Base-by-base conservation (phyloP, 768 basidiomycete species). In the Tricholoma matsutake region DNA sequence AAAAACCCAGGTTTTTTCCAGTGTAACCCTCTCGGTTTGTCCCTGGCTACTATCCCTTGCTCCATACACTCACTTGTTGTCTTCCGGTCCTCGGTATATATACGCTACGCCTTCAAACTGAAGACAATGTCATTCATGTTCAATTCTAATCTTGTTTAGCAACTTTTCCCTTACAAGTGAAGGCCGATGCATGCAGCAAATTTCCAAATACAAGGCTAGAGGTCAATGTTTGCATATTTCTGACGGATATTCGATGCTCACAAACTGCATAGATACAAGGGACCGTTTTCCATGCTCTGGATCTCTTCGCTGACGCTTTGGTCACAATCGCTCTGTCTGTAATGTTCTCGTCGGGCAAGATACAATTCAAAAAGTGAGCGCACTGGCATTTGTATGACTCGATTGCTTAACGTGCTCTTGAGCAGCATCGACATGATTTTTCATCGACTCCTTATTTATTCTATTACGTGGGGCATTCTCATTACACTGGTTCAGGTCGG, bases 381-480 rank as follows among this genome's bases (percentile, higher is more conserved):
- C 31, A 14, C 9, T 8, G 11, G 18, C 2, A 35, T 10, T 18
- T 11, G 37, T 10, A 20, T 55, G 20, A 1, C 3, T 4, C 25
- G 9, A 47, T 14, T 7, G 13, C n/a, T 29, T 20, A 51, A n/a
- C 6, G 2, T 11, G 13, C 29, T 14, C 18, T 51, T 35, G 22
- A 11, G 32, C 28, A 60, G 59, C 2, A 60, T 53, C 16, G 34
- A 52, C 32, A 29, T 16, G 41, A 13, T 60, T 11, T 31, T 63
- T 25, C 37, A 60, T 11, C 47, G 45, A 20, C n/a, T 63, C n/a
- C 25, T 63, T 14, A 45, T 51, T n/a, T 63, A 54, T 39, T 45
- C 37, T 14, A 32, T 60, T 16, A 59, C 57, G 7, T 58, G 62
- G 18, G 62, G 62, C 1, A 39, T 63, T 8, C 58, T 63, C 25